Conservation (phyloP, 1,284 basidiomycete genomes). For the Ganoderma resinaceum region DNA sequence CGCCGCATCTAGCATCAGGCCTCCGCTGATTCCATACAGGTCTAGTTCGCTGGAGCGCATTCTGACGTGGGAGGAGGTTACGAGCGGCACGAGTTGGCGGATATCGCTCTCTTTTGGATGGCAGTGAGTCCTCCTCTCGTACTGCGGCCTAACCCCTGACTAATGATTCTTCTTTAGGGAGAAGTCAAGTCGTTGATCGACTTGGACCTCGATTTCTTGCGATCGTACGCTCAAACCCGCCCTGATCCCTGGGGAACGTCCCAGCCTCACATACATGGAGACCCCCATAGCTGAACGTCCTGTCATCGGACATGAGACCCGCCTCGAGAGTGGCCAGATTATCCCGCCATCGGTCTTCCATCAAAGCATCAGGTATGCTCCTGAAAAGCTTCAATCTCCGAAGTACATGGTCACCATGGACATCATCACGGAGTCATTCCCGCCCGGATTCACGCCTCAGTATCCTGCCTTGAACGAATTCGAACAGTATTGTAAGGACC, state of each 20-base stretch:
- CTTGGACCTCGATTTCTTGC: background rate
- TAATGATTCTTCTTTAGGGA: background rate
- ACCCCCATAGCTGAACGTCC: background rate
- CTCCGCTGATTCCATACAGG: background rate
- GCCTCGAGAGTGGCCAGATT: background rate
- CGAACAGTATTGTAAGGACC: background rate
- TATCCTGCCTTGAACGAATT: background rate
- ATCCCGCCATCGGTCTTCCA: background rate
- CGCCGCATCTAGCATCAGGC: background rate
- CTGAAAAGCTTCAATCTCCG: background rate
- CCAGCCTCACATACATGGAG: background rate
- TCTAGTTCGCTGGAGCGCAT: background rate
- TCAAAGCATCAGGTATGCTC: background rate
- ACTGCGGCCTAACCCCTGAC: background rate
- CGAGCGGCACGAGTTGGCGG: background rate
- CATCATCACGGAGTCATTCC: background rate
- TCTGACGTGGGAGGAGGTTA: background rate
- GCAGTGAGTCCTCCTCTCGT: background rate
- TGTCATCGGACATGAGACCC: background rate
- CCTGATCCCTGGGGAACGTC: background rate
- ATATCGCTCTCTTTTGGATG: background rate
- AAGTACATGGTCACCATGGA: background rate
- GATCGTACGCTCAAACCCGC: background rate
- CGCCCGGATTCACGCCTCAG: background rate
- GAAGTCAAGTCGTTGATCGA: background rate